phyloP scores from a whole-genome alignment of 1,284 basidiomycete species.

The Ceratobasidium sp. region DNA sequence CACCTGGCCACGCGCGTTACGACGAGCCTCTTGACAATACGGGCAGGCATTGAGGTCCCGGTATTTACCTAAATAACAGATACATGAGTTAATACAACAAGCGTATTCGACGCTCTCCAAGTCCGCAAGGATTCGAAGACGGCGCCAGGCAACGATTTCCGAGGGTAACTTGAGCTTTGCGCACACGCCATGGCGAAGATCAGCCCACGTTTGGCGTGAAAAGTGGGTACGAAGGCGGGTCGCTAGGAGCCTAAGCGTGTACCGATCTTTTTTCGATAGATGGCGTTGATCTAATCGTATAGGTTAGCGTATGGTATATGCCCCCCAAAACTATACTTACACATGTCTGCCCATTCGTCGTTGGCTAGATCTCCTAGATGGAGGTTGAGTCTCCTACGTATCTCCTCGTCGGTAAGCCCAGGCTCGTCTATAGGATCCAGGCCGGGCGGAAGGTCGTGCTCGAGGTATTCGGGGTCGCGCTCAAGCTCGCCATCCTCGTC shows the following conservation, averaged over 20 bases:
- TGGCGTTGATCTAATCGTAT: no score
- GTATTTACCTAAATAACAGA: slow-evolving; percentile 40
- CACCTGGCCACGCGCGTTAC: neutral
- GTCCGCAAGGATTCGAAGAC: slow-evolving; percentile 9
- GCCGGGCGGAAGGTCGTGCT: neutral
- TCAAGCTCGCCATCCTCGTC: neutral
- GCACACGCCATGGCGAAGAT: slow-evolving; percentile 19
- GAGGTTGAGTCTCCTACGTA: neutral
- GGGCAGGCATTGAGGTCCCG: slow-evolving; percentile 31
- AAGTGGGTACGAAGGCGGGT: slow-evolving; percentile 16
- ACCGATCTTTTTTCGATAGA: no score
- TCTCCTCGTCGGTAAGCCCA: neutral
- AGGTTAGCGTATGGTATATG: no score
- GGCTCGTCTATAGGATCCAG: slow-evolving; percentile 16
- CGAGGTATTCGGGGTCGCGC: slow-evolving; percentile 9
- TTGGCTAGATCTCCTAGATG: neutral
- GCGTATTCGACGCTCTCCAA: slow-evolving; percentile 31
- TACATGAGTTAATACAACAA: slow-evolving; percentile 43
- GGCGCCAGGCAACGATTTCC: slow-evolving; percentile 21
- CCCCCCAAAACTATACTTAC: neutral
- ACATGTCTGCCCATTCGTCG: slow-evolving; percentile 9
- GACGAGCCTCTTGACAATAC: slow-evolving; percentile 45
- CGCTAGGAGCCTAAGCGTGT: neutral
- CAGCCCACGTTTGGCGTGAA: neutral
- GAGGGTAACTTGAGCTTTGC: neutral